Evolutionary conservation across 371 early-diverging fungal species (phyloP).

Genomic region (Mortierella sp.): DNA sequence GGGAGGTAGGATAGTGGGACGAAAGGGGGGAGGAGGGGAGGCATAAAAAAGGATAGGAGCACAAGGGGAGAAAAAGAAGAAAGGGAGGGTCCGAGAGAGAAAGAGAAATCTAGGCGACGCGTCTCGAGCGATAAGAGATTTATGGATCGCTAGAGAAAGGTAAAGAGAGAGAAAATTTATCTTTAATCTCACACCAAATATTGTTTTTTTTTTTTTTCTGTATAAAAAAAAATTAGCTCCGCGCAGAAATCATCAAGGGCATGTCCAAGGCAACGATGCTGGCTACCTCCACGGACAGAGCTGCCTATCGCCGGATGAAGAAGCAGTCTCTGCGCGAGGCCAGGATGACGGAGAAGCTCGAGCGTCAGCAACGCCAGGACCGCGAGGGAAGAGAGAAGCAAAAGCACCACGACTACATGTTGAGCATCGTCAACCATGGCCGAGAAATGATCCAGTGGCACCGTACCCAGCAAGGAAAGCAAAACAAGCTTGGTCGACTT

Average conservation of each 20-base stretch:
- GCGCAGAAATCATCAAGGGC: slow-evolving; percentile 81
- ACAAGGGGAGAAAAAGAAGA: neutral
- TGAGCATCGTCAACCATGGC: slow-evolving; percentile 80
- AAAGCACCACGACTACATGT: slow-evolving; percentile 82
- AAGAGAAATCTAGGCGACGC: neutral
- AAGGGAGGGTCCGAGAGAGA: neutral
- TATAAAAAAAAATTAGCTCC: slow-evolving; percentile 59
- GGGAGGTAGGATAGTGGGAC: too few relatives aligned
- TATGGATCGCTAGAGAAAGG: neutral
- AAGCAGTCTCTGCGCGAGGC: slow-evolving; percentile 92
- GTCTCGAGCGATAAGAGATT: neutral
- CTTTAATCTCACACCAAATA: neutral
- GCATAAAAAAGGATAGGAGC: too few relatives aligned
- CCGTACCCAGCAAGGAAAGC: slow-evolving; percentile 70
- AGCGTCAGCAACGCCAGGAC: slow-evolving; percentile 88
- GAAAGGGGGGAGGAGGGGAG: too few relatives aligned
- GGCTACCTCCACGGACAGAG: slow-evolving; percentile 82
- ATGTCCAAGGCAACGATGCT: slow-evolving; percentile 77
- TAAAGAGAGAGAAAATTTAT: too few relatives aligned
- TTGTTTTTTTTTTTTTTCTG: neutral
- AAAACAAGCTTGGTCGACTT: slow-evolving; percentile 77
- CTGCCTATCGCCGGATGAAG: slow-evolving; percentile 86
- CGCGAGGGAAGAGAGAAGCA: slow-evolving; percentile 88
- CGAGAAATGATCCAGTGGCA: slow-evolving; percentile 78
- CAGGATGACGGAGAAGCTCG: slow-evolving; percentile 89